Percentiles rank a stretch among this genome's conserved stretches.
Conservation (phyloP, 176 grass and related monocot genomes). For the Eremochloa ophiuroides region DNA sequence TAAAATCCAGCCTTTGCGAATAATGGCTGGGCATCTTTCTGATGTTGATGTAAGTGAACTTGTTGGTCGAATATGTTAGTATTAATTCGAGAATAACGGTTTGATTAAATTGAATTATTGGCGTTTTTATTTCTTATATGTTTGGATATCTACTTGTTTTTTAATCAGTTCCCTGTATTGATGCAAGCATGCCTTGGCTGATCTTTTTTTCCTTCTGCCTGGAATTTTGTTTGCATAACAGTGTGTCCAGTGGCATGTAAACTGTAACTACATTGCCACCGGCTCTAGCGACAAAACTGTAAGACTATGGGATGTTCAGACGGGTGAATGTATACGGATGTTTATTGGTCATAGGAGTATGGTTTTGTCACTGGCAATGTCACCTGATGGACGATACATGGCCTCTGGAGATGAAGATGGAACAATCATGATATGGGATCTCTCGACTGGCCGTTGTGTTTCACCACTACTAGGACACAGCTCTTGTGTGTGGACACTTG, state of each 20-base stretch:
- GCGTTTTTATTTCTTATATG: neutral
- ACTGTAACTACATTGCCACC: constrained; percentile 92
- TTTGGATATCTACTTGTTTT: constrained; percentile 28
- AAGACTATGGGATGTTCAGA: constrained; percentile 91
- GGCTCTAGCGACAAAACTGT: constrained; percentile 97
- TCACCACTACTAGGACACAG: constrained; percentile 83
- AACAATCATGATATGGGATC: constrained; percentile 97
- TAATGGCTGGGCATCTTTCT: constrained; percentile 96
- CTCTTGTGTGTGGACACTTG: constrained; percentile 91
- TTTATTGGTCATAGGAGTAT: constrained; percentile 98
- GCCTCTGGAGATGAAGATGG: constrained; percentile 97
- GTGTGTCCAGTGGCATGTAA: constrained; percentile 99
- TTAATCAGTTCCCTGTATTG: neutral
- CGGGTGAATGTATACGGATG: constrained; percentile 85
- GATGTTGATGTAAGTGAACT: constrained; percentile 91
- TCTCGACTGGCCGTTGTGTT: constrained; percentile 64
- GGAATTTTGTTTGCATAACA: constrained; percentile 36
- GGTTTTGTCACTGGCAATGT: constrained; percentile 92
- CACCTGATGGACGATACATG: constrained; percentile 90
- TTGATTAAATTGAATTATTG: neutral
- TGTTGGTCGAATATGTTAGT: neutral
- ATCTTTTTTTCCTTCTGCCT: neutral
- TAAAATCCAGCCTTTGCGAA: constrained; percentile 91
- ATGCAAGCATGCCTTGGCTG: constrained; percentile 5
- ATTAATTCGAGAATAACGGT: neutral